Evolutionary conservation across 768 basidiomycete genomes (phyloP), one percentile per base, ranked within the genome.

Genomic region (Boletus edulis): DNA sequence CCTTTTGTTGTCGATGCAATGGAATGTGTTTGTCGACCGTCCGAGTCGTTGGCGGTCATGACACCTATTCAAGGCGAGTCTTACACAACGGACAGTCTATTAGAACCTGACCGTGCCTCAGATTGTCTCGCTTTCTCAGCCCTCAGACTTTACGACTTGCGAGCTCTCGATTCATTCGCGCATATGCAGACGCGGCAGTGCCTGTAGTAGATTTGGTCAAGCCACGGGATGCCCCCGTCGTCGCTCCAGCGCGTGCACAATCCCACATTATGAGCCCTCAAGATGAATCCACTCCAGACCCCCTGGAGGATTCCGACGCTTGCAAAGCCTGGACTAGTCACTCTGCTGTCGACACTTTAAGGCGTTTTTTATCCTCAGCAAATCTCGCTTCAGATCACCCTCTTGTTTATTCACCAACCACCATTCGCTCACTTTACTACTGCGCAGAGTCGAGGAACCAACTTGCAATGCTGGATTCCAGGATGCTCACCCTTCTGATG

Each of bases 1-100:
- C 20, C 20, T 20, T 20, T 20, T 20, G 20, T 20, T 24, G 27
- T 59, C 10, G 18, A 69, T 80, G 84, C 78, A 79, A 87, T 89
- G 86, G 85, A 85, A 89, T 89, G 87, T 75, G 75, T 71, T 73
- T 74, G 74, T 75, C 76, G 68, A 76, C 78, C 78, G 75, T 81
- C 77, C 78, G 70, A 73, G 60, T 65, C 49, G 53, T 69, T 73
- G 75, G 75, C 71, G 67, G 67, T 64, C 73, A 67, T 62, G 67
- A 61, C 66, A 66, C 48, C 31, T 39, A 50, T 41, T 13, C 55
- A 48, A 60, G 68, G 76, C 69, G 54, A 61, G 67, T 51, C 9
- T 40, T 2, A 3, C 4, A 3, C 13, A 11, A 7, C 22, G 3
- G 41, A 10, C 5, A 6, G 3, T 24, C 43, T 4, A 38, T 20